Conservation (phyloP, 2,329 filamentous ascomycete genomes). For the Trichophyton verrucosum region DNA sequence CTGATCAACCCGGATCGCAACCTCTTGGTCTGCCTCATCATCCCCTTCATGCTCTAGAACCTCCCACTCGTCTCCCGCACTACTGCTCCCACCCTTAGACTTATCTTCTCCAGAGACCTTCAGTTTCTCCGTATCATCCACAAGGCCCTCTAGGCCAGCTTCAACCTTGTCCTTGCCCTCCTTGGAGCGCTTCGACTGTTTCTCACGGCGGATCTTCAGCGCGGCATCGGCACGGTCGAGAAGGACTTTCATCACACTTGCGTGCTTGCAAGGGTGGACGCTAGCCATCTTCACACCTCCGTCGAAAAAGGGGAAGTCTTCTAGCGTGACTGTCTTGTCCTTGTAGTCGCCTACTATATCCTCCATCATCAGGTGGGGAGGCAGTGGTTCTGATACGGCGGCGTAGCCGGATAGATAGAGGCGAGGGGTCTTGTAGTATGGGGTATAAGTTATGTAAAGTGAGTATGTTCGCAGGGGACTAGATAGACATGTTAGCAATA, state of each 20-base stretch:
- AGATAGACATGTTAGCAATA: slow-evolving; percentile 7
- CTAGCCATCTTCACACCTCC: slow-evolving; percentile 90
- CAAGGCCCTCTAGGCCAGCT: slow-evolving; percentile 68
- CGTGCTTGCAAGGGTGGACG: slow-evolving; percentile 94
- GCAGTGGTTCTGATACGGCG: slow-evolving; percentile 64
- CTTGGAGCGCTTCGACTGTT: slow-evolving; percentile 51
- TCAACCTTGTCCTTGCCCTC: slow-evolving; percentile 37
- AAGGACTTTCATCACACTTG: slow-evolving; percentile 93
- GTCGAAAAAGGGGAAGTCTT: slow-evolving; percentile 92
- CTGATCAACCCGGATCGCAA: slow-evolving; percentile 40
- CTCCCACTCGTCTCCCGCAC: slow-evolving; percentile 51
- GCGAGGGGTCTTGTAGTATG: slow-evolving; percentile 90
- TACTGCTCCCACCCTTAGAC: slow-evolving; percentile 23
- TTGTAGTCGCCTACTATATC: slow-evolving; percentile 95
- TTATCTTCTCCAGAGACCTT: slow-evolving; percentile 41
- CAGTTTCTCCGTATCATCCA: slow-evolving; percentile 57
- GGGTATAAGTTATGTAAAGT: slow-evolving; percentile 95
- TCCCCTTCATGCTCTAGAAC: slow-evolving; percentile 40
- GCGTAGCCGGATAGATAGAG: slow-evolving; percentile 89
- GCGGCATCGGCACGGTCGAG: slow-evolving; percentile 91
- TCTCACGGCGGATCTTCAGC: slow-evolving; percentile 74
- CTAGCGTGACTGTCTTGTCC: slow-evolving; percentile 95
- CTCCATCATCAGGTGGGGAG: slow-evolving; percentile 83
- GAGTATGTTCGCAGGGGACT: slow-evolving; percentile 88
- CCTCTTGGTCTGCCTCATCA: slow-evolving; percentile 34